Evolutionary conservation across 2,329 filamentous ascomycete genomes (phyloP), one percentile per base, ranked within the genome.

Genomic region (Fusarium nurragi): DNA sequence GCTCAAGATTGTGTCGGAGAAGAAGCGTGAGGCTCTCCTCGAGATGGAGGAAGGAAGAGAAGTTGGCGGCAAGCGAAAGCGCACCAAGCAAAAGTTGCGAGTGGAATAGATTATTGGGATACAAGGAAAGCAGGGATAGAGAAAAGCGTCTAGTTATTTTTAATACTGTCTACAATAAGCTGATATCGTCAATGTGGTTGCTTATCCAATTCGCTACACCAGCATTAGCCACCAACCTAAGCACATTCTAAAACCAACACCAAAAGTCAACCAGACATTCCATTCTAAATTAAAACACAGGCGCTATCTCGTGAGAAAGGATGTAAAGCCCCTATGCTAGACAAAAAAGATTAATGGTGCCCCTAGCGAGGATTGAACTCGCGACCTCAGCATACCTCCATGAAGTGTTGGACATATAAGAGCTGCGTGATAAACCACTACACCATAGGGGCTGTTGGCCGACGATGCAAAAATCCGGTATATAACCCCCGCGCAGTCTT

Each of bases 41-140:
- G 92, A 96, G 77, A 92, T 98, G 67, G 95, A 97, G 76, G 93
- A 98, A 78, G 90, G 92, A 12, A 89, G 90, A 71, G 94, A 98
- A 78, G 93, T 97, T 6, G 88, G 91, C 54, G 95, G 95, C n/a
- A 95, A 96, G 81, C 79, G 87, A 70, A 90, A 88, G 77, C 79
- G 85, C 59, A 82, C 78, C 13, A 88, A 86, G 80, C 79, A 84
- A 72, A 90, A 87, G 79, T 72, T 87, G 37, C 77, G 80, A 34
- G 71, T 73, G 16, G 72, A 72, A 28, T 77, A 69, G 54, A 34
- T 7, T 16, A 14, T 30, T 8, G 13, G 5, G 11, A 40, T 36
- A 4, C 38, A 21, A 37, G 19, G 34, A 19, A 49, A 26, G 34
- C 22, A 34, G 23, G 43, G 25, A 37, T 60, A 60, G 50, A 56